phyloP scores from a whole-genome alignment of 371 early-diverging fungal genomes.

The Apophysomyces variabilis region DNA sequence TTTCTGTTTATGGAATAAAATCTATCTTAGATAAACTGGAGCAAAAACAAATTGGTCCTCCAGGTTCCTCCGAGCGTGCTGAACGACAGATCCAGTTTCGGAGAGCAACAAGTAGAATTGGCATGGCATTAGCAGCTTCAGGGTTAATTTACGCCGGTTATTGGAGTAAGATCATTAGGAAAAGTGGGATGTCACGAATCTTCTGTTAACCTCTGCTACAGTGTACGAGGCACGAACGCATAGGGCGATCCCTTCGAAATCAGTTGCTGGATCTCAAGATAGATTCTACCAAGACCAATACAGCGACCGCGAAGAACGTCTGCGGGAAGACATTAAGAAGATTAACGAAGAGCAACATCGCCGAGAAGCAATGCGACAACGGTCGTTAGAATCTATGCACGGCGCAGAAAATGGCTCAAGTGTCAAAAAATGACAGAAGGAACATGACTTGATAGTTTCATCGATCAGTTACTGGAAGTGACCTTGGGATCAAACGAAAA shows the following conservation, averaged over 20 bases:
- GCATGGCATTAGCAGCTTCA: slow-evolving; percentile 30
- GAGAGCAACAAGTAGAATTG: slow-evolving; percentile 27
- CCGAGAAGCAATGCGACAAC: slow-evolving; percentile 21
- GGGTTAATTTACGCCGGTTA: slow-evolving; percentile 31
- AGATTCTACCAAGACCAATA: slow-evolving; percentile 48
- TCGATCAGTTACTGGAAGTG: too few species aligned
- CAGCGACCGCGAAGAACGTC: slow-evolving; percentile 34
- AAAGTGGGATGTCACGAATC: not conserved
- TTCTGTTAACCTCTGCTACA: slow-evolving; percentile 6
- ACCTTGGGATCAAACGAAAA: too few species aligned
- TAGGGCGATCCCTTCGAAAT: slow-evolving; percentile 36
- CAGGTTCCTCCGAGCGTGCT: slow-evolving; percentile 40
- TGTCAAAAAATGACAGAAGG: not conserved
- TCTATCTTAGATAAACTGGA: slow-evolving; percentile 37
- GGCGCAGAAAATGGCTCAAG: not conserved
- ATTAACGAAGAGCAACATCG: slow-evolving; percentile 19
- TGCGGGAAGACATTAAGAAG: slow-evolving; percentile 21
- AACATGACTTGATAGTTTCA: not conserved
- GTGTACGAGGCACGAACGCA: slow-evolving; percentile 38
- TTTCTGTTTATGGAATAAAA: slow-evolving; percentile 46
- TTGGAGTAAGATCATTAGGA: slow-evolving; percentile 27
- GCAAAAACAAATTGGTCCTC: slow-evolving; percentile 44
- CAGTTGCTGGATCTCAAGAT: slow-evolving; percentile 5
- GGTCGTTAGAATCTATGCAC: slow-evolving; percentile 10
- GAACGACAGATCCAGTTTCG: slow-evolving; percentile 26